A percentile compares a stretch with the other conserved stretches of the same genome.
phyloP scores from a whole-genome alignment of 345 rosid species.

The Eucalyptus grandis region DNA sequence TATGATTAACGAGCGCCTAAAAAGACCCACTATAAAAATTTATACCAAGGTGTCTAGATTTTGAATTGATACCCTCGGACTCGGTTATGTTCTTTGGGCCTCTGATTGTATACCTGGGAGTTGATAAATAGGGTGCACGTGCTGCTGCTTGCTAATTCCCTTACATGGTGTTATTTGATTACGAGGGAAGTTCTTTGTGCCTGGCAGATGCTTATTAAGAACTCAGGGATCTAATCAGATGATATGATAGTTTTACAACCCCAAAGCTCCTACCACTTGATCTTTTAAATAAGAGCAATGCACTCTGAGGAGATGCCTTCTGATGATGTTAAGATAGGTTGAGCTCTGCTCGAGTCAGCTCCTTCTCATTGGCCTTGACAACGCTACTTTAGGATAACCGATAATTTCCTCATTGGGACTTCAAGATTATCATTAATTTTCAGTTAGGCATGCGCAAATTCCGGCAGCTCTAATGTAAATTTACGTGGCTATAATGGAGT shows the following conservation, averaged over 20 bases:
- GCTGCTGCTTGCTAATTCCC: slow-evolving; percentile 7
- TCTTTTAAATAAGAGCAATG: background rate
- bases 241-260: background rate
- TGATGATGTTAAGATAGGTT: background rate
- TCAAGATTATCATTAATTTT: background rate
- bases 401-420: background rate
- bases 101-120: background rate
- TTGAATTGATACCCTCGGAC: background rate
- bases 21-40: background rate
- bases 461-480: background rate
- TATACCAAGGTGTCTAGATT: background rate
- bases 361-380: background rate
- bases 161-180: background rate
- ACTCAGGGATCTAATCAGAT: background rate
- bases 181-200: background rate
- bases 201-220: background rate
- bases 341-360: background rate
- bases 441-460: background rate
- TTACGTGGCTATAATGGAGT: background rate
- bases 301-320: background rate
- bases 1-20: background rate
- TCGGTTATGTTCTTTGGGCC: background rate
- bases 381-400: background rate
- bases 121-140: background rate
- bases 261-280: background rate